Evolutionary conservation across 176 grass and related monocot genomes (phyloP).

Genomic region (Phyllostachys edulis): DNA sequence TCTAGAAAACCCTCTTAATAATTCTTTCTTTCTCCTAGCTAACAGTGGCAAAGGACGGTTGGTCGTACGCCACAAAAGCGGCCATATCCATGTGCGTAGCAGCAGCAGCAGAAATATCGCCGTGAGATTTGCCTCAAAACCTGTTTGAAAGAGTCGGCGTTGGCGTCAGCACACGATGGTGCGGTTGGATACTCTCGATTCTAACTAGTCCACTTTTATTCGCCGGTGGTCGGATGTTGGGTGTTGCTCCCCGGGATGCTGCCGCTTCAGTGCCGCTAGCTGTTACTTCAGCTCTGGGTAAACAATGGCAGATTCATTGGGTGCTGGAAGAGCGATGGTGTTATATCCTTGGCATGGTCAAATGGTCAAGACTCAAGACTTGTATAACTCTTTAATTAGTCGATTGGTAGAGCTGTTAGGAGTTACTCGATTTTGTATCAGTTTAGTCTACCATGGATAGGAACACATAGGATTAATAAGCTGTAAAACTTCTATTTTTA

Average conservation of each 20-base stretch:
- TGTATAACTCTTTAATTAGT: neutral
- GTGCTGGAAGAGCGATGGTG: neutral
- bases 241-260: neutral
- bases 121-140: constrained; percentile 24
- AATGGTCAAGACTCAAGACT: neutral
- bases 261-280: neutral
- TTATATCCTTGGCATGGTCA: neutral
- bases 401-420: neutral
- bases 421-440: neutral
- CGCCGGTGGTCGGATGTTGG: constrained; percentile 23
- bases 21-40: neutral
- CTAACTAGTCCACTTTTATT: constrained; percentile 30
- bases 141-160: neutral
- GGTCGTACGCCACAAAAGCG: constrained; percentile 22
- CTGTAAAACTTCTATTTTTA: neutral
- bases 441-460: neutral
- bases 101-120: constrained; percentile 18
- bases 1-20: neutral
- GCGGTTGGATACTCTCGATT: neutral
- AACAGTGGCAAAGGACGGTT: constrained; percentile 19
- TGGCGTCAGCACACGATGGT: neutral
- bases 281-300: neutral
- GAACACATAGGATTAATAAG: neutral
- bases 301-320: neutral
- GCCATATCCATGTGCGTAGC: constrained; percentile 30